Evolutionary conservation across 2,329 filamentous ascomycete species (phyloP).

Genomic region (Colletotrichum sojae): DNA sequence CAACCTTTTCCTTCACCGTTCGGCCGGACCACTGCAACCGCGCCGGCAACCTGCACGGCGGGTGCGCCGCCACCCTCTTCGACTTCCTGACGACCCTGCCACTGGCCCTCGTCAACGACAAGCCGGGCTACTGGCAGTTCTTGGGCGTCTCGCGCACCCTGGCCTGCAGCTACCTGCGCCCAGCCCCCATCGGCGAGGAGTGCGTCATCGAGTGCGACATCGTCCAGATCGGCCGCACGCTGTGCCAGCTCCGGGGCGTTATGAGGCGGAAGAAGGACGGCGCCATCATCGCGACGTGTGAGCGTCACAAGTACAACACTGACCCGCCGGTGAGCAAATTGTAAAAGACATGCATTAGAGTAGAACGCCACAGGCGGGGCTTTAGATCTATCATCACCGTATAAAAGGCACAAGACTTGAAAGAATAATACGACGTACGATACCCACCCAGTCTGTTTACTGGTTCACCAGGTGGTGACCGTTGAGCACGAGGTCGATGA

Average conservation of each 20-base stretch:
- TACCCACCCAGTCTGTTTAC: background rate
- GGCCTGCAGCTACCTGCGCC: slow-evolving; percentile 77
- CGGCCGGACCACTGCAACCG: slow-evolving; percentile 67
- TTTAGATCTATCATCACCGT: background rate
- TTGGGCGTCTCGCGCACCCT: slow-evolving; percentile 77
- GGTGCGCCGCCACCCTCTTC: slow-evolving; percentile 76
- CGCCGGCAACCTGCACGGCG: slow-evolving; percentile 70
- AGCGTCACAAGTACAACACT: slow-evolving; percentile 76
- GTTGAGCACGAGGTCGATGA: slow-evolving; percentile 33
- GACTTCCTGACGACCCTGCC: slow-evolving; percentile 75
- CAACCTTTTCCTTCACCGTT: slow-evolving; percentile 65
- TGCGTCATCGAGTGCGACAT: slow-evolving; percentile 70
- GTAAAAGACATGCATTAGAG: background rate
- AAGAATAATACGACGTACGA: background rate
- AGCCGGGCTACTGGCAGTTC: slow-evolving; percentile 72
- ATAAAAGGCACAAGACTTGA: slow-evolving; percentile 8
- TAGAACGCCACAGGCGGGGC: background rate
- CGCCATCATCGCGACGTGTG: slow-evolving; percentile 68
- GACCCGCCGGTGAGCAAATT: slow-evolving; percentile 59
- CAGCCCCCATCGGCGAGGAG: slow-evolving; percentile 66
- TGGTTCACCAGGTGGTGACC: slow-evolving; percentile 26
- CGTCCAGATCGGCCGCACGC: slow-evolving; percentile 68
- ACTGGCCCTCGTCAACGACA: slow-evolving; percentile 66
- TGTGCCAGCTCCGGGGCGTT: slow-evolving; percentile 67
- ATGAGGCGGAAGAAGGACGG: slow-evolving; percentile 69